Percentiles rank a stretch among this genome's conserved stretches.
Conservation (phyloP, 495 filamentous ascomycete species). For the Rostrohypoxylon terebratum region DNA sequence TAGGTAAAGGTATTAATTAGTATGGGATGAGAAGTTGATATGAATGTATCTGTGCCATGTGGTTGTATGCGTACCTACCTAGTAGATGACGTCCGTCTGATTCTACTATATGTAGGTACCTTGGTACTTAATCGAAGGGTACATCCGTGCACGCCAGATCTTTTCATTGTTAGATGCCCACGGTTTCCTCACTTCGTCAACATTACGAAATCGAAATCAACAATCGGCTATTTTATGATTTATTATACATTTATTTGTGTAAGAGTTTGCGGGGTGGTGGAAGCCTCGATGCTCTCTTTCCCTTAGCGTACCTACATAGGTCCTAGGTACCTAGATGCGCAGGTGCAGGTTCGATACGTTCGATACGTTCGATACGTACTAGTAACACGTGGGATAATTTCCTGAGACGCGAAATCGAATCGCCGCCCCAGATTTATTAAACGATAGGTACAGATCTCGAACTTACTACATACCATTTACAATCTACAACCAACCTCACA, state of each 20-base stretch:
- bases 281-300: slow-evolving; percentile 1
- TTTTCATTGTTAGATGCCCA: not conserved
- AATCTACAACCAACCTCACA: slow-evolving; percentile 24
- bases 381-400: slow-evolving; percentile 33
- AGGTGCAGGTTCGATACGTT: not conserved
- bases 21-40: not conserved
- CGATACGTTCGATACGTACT: no score
- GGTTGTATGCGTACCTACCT: not conserved
- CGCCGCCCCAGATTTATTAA: slow-evolving; percentile 32
- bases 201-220: not conserved
- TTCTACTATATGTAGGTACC: not conserved
- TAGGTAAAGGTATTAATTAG: not conserved
- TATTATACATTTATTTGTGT: not conserved
- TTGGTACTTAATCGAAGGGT: not conserved
- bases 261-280: slow-evolving; percentile 11
- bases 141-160: not conserved
- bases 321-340: no score
- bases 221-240: no score
- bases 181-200: not conserved
- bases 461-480: no score
- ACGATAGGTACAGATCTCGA: slow-evolving; percentile 16
- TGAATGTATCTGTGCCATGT: not conserved
- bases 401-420: slow-evolving; percentile 36
- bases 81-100: not conserved
- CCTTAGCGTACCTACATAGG: no score